phyloP scores from a whole-genome alignment of 1,284 basidiomycete genomes.

The Puccinia horiana region DNA sequence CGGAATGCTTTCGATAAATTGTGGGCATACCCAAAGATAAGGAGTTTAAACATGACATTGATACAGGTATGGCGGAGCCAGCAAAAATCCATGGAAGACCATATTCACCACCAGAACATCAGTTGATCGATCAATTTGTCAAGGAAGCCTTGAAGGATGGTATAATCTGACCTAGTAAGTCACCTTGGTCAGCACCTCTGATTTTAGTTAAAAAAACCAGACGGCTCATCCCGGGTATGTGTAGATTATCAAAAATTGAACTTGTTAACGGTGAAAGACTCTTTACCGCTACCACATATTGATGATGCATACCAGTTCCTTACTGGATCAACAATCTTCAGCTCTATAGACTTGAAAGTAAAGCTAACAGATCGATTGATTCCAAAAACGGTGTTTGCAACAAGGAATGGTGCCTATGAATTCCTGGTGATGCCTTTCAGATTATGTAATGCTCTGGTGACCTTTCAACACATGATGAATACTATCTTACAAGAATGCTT shows the following conservation, averaged over 20 bases:
- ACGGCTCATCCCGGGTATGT: slow-evolving; percentile 1
- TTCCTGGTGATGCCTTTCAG: background rate
- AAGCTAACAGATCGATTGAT: background rate
- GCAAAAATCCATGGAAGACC: background rate
- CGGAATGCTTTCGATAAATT: background rate
- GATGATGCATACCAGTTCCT: slow-evolving; percentile 7
- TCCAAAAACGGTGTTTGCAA: background rate
- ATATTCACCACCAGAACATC: slow-evolving; percentile 5
- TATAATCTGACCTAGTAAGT: background rate
- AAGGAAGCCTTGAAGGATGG: background rate
- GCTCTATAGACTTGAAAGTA: background rate
- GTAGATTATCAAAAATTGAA: slow-evolving; percentile 10
- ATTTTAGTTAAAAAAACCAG: background rate
- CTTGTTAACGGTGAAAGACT: background rate
- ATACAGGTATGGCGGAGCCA: background rate
- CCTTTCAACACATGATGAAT: slow-evolving; percentile 9
- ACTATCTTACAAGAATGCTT: background rate
- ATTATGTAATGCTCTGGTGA: too few species aligned
- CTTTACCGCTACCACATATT: background rate
- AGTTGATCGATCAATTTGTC: slow-evolving; percentile 12
- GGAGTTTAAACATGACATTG: slow-evolving; percentile 2
- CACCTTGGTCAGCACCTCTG: slow-evolving; percentile 2
- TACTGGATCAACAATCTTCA: background rate
- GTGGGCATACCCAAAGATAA: background rate
- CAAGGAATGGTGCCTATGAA: background rate